These are phyloP conservation scores for Butyriboletus loyo DNA, from an alignment of 768 basidiomycete species.

Conservation along the genomic window DNA sequence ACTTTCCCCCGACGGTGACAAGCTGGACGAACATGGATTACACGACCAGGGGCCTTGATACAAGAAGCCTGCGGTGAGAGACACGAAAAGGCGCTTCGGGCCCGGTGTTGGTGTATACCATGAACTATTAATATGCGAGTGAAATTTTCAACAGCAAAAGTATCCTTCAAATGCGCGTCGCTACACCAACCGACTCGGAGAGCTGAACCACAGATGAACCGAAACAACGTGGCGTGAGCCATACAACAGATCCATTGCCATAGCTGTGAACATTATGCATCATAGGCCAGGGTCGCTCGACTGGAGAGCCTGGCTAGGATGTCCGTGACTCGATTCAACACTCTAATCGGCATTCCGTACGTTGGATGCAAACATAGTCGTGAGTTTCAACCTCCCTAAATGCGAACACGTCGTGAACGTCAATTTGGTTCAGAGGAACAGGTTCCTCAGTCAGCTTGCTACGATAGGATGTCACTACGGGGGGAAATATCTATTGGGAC, in stretches of 20 bases:
- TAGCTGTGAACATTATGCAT: not conserved
- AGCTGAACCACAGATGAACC: slow-evolving; percentile 48
- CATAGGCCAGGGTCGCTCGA: too few species aligned
- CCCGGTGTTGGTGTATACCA: slow-evolving; percentile 45
- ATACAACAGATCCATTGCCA: not conserved
- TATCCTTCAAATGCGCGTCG: not conserved
- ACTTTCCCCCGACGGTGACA: not conserved
- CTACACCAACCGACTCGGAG: not conserved
- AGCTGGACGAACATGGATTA: slow-evolving; percentile 1
- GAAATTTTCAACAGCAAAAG: not conserved
- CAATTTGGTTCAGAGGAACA: slow-evolving; percentile 51
- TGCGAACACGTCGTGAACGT: not conserved
- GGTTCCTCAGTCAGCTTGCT: slow-evolving; percentile 63
- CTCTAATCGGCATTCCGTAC: slow-evolving; percentile 63
- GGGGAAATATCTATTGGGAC: slow-evolving; percentile 57
- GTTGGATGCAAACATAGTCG: slow-evolving; percentile 78
- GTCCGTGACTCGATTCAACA: slow-evolving; percentile 59
- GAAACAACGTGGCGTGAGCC: slow-evolving; percentile 61
- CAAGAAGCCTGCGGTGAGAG: slow-evolving; percentile 38
- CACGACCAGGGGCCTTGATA: slow-evolving; percentile 15
- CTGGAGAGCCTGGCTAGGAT: slow-evolving; percentile 53
- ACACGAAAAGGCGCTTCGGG: slow-evolving; percentile 41
- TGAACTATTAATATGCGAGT: slow-evolving; percentile 48
- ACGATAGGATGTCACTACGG: slow-evolving; percentile 72
- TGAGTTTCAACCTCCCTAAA: slow-evolving; percentile 29